phyloP scores from a whole-genome alignment of 2,329 filamentous ascomycete genomes.

The Bipolaris cookei region DNA sequence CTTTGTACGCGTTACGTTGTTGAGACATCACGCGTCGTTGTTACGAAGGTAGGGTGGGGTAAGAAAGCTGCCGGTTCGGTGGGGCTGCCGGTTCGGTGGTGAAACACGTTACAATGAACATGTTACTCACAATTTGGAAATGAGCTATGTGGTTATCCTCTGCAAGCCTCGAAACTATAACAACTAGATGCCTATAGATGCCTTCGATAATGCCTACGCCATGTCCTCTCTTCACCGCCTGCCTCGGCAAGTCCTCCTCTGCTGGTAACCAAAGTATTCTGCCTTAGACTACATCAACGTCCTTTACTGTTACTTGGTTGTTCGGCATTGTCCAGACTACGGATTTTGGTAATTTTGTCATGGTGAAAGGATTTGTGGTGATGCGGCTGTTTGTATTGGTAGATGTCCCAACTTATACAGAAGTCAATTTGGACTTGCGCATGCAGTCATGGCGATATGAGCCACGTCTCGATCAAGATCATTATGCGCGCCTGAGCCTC shows the following conservation, averaged over 20 bases:
- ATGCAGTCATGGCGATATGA: background rate
- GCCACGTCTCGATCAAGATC: background rate
- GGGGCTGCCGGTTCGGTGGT: too few species aligned
- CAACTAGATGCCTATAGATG: slow-evolving; percentile 44
- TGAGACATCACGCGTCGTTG: too few species aligned
- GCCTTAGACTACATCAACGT: slow-evolving; percentile 33
- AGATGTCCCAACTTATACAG: background rate
- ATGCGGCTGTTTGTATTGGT: background rate
- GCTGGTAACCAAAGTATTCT: slow-evolving; percentile 43
- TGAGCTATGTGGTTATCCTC: slow-evolving; percentile 36
- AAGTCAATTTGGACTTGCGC: background rate
- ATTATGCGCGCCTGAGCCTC: slow-evolving; percentile 6
- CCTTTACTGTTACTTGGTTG: slow-evolving; percentile 19
- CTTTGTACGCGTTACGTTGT: too few species aligned
- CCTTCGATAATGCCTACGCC: slow-evolving; percentile 43
- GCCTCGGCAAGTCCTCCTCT: slow-evolving; percentile 35
- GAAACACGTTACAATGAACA: background rate
- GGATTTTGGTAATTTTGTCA: background rate
- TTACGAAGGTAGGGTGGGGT: too few species aligned
- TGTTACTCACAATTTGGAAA: slow-evolving; percentile 44
- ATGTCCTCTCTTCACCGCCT: slow-evolving; percentile 36
- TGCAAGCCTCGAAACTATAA: slow-evolving; percentile 41
- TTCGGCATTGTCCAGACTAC: slow-evolving; percentile 13
- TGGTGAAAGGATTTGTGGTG: background rate
- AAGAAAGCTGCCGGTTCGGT: too few species aligned